Evolutionary conservation across 176 grass and related monocot species (phyloP), one percentile per base, ranked within the genome.

Genomic region (Musa itinerans): DNA sequence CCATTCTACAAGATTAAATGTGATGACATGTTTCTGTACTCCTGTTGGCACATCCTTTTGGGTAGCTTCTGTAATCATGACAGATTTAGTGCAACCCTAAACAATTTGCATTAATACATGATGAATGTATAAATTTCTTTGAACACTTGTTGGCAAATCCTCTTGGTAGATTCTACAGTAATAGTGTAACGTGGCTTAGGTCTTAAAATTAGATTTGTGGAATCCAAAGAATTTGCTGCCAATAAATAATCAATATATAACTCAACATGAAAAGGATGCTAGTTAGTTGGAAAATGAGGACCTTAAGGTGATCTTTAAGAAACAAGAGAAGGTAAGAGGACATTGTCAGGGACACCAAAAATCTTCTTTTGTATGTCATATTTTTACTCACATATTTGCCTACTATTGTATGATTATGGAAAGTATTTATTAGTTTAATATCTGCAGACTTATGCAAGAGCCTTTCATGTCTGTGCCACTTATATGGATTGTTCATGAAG

Each of bases 401-500:
- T 34, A 34, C 57, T 82, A 59, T 11, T 81, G 68, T 80, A 55
- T 85, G 75, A 57, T 75, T 69, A 70, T 2, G 10, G 19, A 74
- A 92, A 80, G 77, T 90, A 71, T 81, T 69, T 67, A 80, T 12
- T 74, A 82, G 78, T 78, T 85, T 81, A 74, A 71, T 85, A 75
- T 78, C 52, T 84, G 87, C 86, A 99, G 95, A 81, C 88, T 99
- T 92, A 89, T 91, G 88, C 86, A 92, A 86, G 88, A 99, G 75
- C 91, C 95, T 76, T 99, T 94, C 65, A 78, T 63, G 79, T 85
- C 84, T 87, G 19, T 91, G 78, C 91, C 95, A 54, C 77, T 99
- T 65, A 65, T 99, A 71, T 99, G 95, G 95, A 80, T 99, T 82
- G 78, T 99, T 89, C 82, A 94, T 76, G 90, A 94, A 84, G 95